Evolutionary conservation across 2,329 filamentous ascomycete species (phyloP).

Genomic region (Arthrobotrys megalospora): DNA sequence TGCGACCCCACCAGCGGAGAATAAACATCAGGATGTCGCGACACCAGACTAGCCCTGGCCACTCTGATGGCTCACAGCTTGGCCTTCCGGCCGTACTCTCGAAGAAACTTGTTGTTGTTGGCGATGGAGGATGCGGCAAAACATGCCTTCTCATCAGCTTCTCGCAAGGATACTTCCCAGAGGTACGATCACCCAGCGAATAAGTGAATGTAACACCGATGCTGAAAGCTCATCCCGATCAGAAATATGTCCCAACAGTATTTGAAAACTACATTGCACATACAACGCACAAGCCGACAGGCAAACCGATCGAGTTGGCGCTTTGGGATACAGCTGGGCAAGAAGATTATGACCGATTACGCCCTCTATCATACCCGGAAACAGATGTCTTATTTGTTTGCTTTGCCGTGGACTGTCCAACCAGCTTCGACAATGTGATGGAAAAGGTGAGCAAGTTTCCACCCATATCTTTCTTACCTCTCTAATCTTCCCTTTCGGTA

Average conservation of each 20-base stretch:
- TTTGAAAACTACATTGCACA: constrained; percentile 99
- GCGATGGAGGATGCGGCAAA: constrained; percentile 98
- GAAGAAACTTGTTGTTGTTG: constrained; percentile 99
- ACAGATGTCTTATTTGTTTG: constrained; percentile 98
- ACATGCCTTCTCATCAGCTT: constrained; percentile 99
- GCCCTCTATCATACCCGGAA: constrained; percentile 96
- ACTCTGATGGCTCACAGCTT: constrained; percentile 61
- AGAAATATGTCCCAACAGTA: constrained; percentile 99
- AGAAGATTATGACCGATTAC: constrained; percentile 96
- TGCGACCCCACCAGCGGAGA: background rate
- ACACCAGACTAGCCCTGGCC: constrained; percentile 23
- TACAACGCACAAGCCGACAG: constrained; percentile 86
- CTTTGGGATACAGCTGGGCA: constrained; percentile 99
- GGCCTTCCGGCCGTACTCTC: constrained; percentile 86
- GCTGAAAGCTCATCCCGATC: constrained; percentile 34
- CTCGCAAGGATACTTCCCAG: constrained; percentile 97
- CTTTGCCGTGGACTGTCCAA: constrained; percentile 98
- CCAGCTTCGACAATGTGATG: constrained; percentile 97
- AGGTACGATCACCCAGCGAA: constrained; percentile 75
- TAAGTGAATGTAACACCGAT: background rate
- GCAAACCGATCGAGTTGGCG: constrained; percentile 95
- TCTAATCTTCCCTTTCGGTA: constrained; percentile 67
- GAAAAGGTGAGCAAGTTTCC: constrained; percentile 81
- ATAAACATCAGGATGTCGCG: constrained; percentile 41
- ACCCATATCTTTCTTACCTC: constrained; percentile 30